Conservation (phyloP, 805 yeast species). For the Saccharomyces mikatae region DNA sequence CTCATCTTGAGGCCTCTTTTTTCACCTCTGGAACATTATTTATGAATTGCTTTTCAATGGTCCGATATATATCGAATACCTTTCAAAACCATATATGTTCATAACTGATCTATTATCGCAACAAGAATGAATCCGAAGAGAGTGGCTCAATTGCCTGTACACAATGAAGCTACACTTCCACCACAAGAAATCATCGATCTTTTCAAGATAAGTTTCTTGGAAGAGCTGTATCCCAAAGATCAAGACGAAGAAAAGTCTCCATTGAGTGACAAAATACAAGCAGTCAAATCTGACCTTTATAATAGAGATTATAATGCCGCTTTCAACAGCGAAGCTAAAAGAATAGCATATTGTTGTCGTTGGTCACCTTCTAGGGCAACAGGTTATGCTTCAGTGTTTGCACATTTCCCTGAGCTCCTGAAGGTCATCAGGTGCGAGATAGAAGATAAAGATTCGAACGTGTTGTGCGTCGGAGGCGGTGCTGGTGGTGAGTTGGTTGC, state of each 20-base stretch:
- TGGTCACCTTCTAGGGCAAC: constrained; percentile 84
- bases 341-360: constrained; percentile 71
- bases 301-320: constrained; percentile 66
- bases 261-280: constrained; percentile 40
- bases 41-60: background rate
- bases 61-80: too few relatives aligned
- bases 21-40: background rate
- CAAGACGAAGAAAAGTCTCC: constrained; percentile 11
- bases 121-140: background rate
- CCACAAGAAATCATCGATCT: constrained; percentile 27
- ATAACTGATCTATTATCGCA: background rate
- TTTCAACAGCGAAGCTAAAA: constrained; percentile 51
- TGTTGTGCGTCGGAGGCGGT: constrained; percentile 78
- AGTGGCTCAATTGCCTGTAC: constrained; percentile 17
- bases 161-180: constrained; percentile 18
- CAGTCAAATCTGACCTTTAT: constrained; percentile 60
- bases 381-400: constrained; percentile 61
- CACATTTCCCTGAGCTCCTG: constrained; percentile 33
- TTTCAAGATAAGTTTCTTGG: constrained; percentile 22
- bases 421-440: constrained; percentile 16
- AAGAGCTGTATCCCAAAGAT: constrained; percentile 19
- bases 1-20: background rate
- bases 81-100: too few relatives aligned
- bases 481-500: constrained; percentile 76
- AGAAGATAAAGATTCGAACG: constrained; percentile 21